Base-by-base conservation (phyloP, 345 rosid species). In the Brassica incana region DNA sequence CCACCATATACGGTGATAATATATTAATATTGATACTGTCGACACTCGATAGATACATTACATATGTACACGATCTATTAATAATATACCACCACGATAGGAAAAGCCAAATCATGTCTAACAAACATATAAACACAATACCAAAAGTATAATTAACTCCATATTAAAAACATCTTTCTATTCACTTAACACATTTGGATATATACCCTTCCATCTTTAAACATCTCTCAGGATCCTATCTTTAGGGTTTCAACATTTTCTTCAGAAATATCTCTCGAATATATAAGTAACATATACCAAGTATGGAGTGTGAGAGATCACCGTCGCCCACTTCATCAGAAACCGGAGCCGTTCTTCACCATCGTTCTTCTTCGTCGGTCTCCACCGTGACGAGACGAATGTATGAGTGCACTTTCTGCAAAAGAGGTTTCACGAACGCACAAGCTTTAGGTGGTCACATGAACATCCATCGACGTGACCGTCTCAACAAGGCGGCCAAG, bases 381-480 rank as follows among this genome's bases (percentile, higher is more conserved):
- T 29, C 83, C 79, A 66, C 77, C 36, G 89, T 83, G 69, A 67
- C 79, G 0, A 85, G 86, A 65, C 60, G 91, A 71, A 84, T 88
- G 67, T 90, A 90, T 60, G 90, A 86, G 76, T 89, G 92, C 62
- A 87, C 83, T 65, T 91, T 90, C 71, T 94, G 98, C 91, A 91
- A 89, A 90, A 83, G 97, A 83, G 98, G 98, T 25, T 94, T 94
- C 84, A 90, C 94, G 43, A 94, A 89, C 82, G 98, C 98, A 25
- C 98, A 94, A 72, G 98, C 98, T 64, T 81, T 93, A 73, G 98
- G 98, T 0, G 98, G 98, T 20, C 98, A 93, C 81, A 93, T 93
- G 98, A 93, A 94, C 78, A 90, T 94, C 67, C 98, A 94, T 84
- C 84, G 98, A 67, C 88, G 88, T 80, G 97, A 92, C 77, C 86